Base-by-base conservation (phyloP, 2,329 filamentous ascomycete species). In the Sporothrix euskadiensis region DNA sequence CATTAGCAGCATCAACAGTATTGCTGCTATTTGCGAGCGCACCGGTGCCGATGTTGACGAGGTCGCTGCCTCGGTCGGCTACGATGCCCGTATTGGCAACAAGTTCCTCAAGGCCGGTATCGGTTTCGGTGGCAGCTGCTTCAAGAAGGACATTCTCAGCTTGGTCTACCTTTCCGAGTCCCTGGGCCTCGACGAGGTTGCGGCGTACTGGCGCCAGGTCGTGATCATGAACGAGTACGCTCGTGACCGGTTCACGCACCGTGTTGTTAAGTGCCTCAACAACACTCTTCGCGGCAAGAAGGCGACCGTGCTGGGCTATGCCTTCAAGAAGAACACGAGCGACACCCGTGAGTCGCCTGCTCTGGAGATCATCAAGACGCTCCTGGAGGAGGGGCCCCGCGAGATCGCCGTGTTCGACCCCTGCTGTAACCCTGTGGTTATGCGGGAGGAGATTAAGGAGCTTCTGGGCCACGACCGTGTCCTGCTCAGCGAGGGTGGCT, bases 121-220 rank as follows among this genome's bases (percentile, higher is more conserved):
- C 47, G 92, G 92, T 19, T 95, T 94, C 78, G 92, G 92, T 72
- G 92, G 92, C 26, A 92, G 89, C 75, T 95, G 92, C 81, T 94
- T 95, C 85, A 89, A 91, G 81, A 95, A 95, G 82, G 92, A 95
- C 79, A 88, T 94, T 57, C 84, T 92, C 68, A 92, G 88, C 80
- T 83, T 95, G 52, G 88, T 90, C 22, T 94, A 94, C 81, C 85
- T 94, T 41, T 90, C 92, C 19, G 90, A 93, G 77, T 88, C 87
- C 2, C 84, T 94, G 72, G 88, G 90, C 70, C 84, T 94, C 12
- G 85, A 87, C 4, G 90, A 94, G 77, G 91, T 94, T 0, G 91
- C 89, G 47, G 87, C 89, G 75, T 94, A 94, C 83, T 95, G 92
- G 92, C 85, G 85, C 74, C 86, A 89, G 73, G 91, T 95, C 3